phyloP scores from a whole-genome alignment of 2,329 filamentous ascomycete species.

The Alternaria solani region DNA sequence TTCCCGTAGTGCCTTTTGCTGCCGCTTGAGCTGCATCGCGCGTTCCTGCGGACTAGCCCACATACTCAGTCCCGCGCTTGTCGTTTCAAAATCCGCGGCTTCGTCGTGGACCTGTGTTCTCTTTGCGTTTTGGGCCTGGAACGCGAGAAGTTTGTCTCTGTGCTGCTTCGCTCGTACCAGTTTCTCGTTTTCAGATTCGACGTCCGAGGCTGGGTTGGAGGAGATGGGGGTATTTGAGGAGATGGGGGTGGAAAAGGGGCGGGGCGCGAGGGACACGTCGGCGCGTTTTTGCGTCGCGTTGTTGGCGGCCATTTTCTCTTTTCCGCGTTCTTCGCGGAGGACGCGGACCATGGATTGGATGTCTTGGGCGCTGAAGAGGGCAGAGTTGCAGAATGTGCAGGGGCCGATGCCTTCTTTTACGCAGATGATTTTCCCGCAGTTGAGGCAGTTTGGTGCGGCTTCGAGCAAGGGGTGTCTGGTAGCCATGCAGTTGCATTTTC shows the following conservation, averaged over 20 bases:
- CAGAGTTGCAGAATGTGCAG: constrained; percentile 85
- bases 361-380: constrained; percentile 75
- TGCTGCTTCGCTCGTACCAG: constrained; percentile 77
- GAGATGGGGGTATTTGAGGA: constrained; percentile 42
- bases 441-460: constrained; percentile 92
- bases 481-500: constrained; percentile 87
- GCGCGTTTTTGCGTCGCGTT: constrained; percentile 72
- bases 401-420: constrained; percentile 92
- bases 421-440: constrained; percentile 94
- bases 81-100: constrained; percentile 75
- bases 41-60: constrained; percentile 87
- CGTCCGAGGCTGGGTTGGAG: constrained; percentile 49
- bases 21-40: constrained; percentile 81
- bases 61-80: constrained; percentile 69
- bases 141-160: constrained; percentile 79
- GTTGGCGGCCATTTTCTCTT: constrained; percentile 84
- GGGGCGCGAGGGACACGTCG: constrained; percentile 68
- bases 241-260: constrained; percentile 62
- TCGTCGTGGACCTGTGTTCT: constrained; percentile 88
- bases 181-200: constrained; percentile 63
- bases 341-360: constrained; percentile 86
- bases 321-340: constrained; percentile 83
- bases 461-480: constrained; percentile 84
- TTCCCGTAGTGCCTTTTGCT: constrained; percentile 83
- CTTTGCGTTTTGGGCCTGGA: constrained; percentile 84